These are phyloP conservation scores for Ormosia emarginata DNA, from an alignment of 306 rosid species.

Conservation along the genomic window DNA sequence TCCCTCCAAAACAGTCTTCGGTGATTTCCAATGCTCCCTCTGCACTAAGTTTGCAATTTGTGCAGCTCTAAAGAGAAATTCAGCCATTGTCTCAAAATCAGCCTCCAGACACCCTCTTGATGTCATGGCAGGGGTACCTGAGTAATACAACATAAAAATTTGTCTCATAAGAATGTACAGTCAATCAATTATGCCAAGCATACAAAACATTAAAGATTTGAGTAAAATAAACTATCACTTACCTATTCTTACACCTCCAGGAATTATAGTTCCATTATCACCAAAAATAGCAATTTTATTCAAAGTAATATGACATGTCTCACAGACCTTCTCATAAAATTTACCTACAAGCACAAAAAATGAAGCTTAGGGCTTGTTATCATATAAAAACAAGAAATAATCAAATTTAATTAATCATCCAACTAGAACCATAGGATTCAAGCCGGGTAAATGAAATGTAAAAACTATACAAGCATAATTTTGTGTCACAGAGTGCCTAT, in stretches of 20 bases:
- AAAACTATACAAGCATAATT: not conserved
- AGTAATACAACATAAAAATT: constrained; percentile 16
- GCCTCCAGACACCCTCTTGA: constrained; percentile 92
- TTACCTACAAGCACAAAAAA: constrained; percentile 51
- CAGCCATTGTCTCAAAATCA: constrained; percentile 88
- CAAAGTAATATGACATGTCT: constrained; percentile 80
- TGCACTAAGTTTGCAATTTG: constrained; percentile 62
- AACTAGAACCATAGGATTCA: not conserved
- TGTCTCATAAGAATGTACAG: not conserved
- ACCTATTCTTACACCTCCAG: constrained; percentile 95
- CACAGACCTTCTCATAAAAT: constrained; percentile 84
- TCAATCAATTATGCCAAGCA: constrained; percentile 8
- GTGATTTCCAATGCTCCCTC: constrained; percentile 72
- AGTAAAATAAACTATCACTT: constrained; percentile 20
- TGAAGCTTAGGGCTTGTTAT: not conserved
- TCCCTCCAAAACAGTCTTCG: constrained; percentile 43
- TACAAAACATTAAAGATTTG: constrained; percentile 4
- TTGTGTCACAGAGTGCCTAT: not conserved
- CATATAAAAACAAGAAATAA: not conserved
- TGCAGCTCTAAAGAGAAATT: constrained; percentile 71
- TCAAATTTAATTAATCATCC: not conserved
- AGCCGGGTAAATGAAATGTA: not conserved
- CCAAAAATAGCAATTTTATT: constrained; percentile 80
- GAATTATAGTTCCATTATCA: constrained; percentile 75
- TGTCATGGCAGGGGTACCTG: constrained; percentile 98